These are phyloP conservation scores for Triticum monococcum DNA, from an alignment of 176 grass and related monocot genomes.

Conservation along the genomic window DNA sequence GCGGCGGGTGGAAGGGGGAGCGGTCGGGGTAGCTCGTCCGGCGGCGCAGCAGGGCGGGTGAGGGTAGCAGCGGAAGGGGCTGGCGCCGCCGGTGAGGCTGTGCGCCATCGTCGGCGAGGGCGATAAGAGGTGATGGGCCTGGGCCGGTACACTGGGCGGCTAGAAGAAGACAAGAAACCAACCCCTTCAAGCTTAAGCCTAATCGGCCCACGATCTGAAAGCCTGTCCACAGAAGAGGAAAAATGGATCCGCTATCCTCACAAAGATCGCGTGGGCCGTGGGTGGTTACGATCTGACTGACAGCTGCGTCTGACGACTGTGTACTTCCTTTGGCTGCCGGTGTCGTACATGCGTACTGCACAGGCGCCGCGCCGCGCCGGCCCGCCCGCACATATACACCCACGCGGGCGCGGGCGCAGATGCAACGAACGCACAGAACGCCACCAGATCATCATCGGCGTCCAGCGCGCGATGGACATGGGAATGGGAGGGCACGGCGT, in stretches of 20 bases:
- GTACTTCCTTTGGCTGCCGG: not conserved
- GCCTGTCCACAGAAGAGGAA: not conserved
- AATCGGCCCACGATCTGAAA: too few species aligned
- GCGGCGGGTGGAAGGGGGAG: not conserved
- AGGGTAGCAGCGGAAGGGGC: constrained; percentile 5
- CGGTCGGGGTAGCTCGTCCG: not conserved
- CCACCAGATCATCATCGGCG: not conserved
- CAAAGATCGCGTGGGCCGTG: not conserved
- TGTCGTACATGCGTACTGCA: constrained; percentile 2
- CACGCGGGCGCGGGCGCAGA: not conserved
- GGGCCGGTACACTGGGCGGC: not conserved
- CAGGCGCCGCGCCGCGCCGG: not conserved
- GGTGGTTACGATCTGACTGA: too few species aligned
- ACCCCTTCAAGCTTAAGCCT: too few species aligned
- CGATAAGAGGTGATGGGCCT: not conserved
- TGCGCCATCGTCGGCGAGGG: constrained; percentile 28
- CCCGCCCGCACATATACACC: not conserved
- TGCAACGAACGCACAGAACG: not conserved
- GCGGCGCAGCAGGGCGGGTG: not conserved
- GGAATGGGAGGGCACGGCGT: constrained; percentile 26
- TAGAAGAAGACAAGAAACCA: not conserved
- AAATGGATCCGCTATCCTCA: not conserved
- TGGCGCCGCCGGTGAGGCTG: constrained; percentile 34
- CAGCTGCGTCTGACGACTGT: not conserved
- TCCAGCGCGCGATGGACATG: constrained; percentile 33